Conservation (phyloP, 352 stramenopile species). For the Globisporangium paroecandrum region DNA sequence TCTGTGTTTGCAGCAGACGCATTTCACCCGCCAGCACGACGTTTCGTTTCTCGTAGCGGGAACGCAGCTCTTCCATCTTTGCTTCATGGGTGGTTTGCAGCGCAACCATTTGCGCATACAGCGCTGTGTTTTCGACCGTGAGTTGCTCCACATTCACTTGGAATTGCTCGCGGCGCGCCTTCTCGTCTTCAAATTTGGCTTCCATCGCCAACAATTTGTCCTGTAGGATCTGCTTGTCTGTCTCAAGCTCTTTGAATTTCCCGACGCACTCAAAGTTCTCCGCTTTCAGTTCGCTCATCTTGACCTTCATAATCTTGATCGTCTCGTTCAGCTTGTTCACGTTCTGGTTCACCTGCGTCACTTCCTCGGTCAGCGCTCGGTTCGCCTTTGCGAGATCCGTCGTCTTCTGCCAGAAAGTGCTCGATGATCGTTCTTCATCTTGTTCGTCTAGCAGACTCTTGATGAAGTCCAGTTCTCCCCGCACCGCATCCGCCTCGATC, state of each 20-base stretch:
- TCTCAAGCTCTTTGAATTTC: constrained; percentile 61
- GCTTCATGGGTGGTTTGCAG: constrained; percentile 77
- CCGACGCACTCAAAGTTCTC: constrained; percentile 58
- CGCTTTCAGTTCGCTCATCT: constrained; percentile 42
- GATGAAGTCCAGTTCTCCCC: constrained; percentile 66
- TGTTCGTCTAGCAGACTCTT: constrained; percentile 69
- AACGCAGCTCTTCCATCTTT: constrained; percentile 77
- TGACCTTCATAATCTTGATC: constrained; percentile 55
- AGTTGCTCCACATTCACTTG: constrained; percentile 85
- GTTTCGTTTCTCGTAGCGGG: constrained; percentile 70
- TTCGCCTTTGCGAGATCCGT: constrained; percentile 83
- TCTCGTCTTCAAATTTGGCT: constrained; percentile 76
- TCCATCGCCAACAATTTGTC: constrained; percentile 67
- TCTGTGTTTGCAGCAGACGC: constrained; percentile 73
- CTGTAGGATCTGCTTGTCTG: constrained; percentile 68
- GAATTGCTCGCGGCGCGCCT: constrained; percentile 77
- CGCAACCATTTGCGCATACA: constrained; percentile 86
- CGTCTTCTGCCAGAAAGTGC: constrained; percentile 85
- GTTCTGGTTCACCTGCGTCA: constrained; percentile 58
- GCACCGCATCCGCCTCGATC: constrained; percentile 60
- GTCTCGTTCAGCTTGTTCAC: constrained; percentile 64
- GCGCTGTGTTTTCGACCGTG: constrained; percentile 78
- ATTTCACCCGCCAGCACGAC: constrained; percentile 67
- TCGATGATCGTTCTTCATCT: constrained; percentile 69
- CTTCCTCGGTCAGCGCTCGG: constrained; percentile 63